Evolutionary conservation across 306 rosid species (phyloP).

Genomic region (Prunus salicina): DNA sequence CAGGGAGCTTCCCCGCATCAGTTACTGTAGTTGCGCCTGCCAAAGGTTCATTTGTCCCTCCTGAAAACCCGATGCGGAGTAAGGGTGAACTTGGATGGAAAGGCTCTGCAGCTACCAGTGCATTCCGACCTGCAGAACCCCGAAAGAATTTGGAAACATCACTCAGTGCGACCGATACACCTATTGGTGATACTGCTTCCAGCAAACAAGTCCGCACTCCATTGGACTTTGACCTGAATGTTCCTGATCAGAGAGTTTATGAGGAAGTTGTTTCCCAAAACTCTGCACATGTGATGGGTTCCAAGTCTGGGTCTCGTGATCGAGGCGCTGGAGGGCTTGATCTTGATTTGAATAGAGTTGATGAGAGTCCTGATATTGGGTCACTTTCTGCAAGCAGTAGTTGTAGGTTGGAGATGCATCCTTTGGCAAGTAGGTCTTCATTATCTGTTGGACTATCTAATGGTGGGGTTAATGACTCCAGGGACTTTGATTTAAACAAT

Average conservation of each 20-base stretch:
- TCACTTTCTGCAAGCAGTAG: conserved; percentile 42
- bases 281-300: conserved; percentile 26
- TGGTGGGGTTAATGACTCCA: conserved; percentile 51
- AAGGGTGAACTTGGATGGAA: conserved; percentile 92
- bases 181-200: conserved; percentile 38
- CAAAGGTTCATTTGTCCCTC: conserved; percentile 75
- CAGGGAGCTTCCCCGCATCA: conserved; percentile 67
- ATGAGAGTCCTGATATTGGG: conserved; percentile 61
- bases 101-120: conserved; percentile 97
- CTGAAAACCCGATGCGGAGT: conserved; percentile 62
- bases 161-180: conserved; percentile 32
- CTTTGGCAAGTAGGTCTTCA: conserved; percentile 47
- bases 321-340: conserved; percentile 66
- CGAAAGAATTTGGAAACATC: conserved; percentile 54
- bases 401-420: conserved; percentile 46
- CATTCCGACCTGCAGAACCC: conserved; percentile 95
- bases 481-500: conserved; percentile 91
- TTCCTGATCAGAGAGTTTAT: conserved; percentile 61
- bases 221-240: conserved; percentile 85
- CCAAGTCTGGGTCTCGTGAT: conserved; percentile 45
- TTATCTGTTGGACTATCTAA: conserved; percentile 62
- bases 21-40: conserved; percentile 89
- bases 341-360: conserved; percentile 84
- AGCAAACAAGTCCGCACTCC: conserved; percentile 60
- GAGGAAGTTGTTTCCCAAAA: conserved; percentile 57